A percentile compares a stretch with the other conserved stretches of the same genome.
Conservation (phyloP, 2,329 filamentous ascomycete genomes). For the Fusarium zealandicum region DNA sequence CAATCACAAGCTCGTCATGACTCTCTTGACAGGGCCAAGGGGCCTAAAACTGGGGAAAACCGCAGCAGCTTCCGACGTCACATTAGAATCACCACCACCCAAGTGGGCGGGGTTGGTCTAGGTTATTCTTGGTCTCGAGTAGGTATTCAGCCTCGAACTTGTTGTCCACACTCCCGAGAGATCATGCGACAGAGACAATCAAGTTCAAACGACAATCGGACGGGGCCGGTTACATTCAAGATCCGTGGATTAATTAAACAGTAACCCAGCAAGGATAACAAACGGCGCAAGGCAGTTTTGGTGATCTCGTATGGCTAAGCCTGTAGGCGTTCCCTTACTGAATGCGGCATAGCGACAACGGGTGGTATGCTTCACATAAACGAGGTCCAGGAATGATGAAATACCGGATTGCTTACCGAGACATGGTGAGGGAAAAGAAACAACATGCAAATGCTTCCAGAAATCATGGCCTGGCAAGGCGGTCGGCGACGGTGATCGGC, state of each 20-base stretch:
- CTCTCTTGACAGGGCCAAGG: slow-evolving; percentile 13
- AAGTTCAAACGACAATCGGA: slow-evolving; percentile 12
- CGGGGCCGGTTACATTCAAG: slow-evolving; percentile 12
- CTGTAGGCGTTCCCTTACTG: background rate
- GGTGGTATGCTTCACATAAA: too few relatives aligned
- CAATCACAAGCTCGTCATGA: slow-evolving; percentile 28
- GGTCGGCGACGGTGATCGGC: slow-evolving; percentile 17
- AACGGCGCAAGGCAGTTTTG: slow-evolving; percentile 24
- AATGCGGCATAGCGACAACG: background rate
- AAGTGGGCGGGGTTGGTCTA: slow-evolving; percentile 16
- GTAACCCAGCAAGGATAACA: background rate
- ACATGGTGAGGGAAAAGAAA: background rate
- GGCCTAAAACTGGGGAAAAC: slow-evolving; percentile 21
- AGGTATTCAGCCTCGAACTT: slow-evolving; percentile 19
- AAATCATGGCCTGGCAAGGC: slow-evolving; percentile 14
- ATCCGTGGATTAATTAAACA: slow-evolving; percentile 2
- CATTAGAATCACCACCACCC: slow-evolving; percentile 17
- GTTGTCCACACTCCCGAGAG: slow-evolving; percentile 4
- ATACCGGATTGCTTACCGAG: background rate
- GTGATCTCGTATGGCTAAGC: slow-evolving; percentile 5
- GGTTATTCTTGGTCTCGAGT: slow-evolving; percentile 2
- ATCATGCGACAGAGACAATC: slow-evolving; percentile 6
- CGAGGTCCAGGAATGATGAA: slow-evolving; percentile 12
- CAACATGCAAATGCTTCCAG: slow-evolving; percentile 21
- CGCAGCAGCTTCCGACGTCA: slow-evolving; percentile 22